These are phyloP conservation scores for Daldinia bambusicola DNA, from an alignment of 495 filamentous ascomycete species.

Conservation along the genomic window DNA sequence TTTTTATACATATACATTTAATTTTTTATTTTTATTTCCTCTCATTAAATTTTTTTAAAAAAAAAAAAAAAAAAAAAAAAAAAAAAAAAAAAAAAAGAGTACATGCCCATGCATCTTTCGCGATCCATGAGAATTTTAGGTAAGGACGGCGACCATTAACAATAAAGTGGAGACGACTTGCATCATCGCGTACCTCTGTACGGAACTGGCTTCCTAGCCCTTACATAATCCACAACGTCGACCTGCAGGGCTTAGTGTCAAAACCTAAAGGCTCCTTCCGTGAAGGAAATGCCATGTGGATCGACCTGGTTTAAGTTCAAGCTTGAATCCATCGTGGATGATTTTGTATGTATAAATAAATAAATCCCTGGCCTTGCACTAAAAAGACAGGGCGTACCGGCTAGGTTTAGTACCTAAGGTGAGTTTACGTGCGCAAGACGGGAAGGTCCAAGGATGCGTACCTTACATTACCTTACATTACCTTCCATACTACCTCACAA, in stretches of 20 bases:
- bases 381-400: neutral
- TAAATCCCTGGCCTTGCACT: conserved; percentile 28
- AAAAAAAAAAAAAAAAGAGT: too few relatives aligned
- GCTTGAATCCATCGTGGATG: conserved; percentile 41
- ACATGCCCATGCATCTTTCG: neutral
- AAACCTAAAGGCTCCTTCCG: conserved; percentile 47
- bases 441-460: neutral
- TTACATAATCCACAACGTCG: conserved; percentile 27
- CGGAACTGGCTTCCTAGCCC: conserved; percentile 1
- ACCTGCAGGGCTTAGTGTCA: conserved; percentile 42
- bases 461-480: conserved; percentile 16
- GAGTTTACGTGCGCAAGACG: neutral
- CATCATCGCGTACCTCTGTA: conserved; percentile 9
- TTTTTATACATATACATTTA: too few relatives aligned
- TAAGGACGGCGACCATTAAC: neutral
- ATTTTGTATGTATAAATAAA: conserved; percentile 18
- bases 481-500: neutral
- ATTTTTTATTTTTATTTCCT: neutral
- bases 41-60: too few relatives aligned
- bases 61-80: too few relatives aligned
- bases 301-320: conserved; percentile 38
- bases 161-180: neutral
- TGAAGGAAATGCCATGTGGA: conserved; percentile 37
- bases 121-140: neutral
- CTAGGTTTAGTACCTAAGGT: conserved; percentile 10